These are phyloP conservation scores for Eustoma russellianum DNA, from an alignment of 257 asterid genomes.

Conservation along the genomic window DNA sequence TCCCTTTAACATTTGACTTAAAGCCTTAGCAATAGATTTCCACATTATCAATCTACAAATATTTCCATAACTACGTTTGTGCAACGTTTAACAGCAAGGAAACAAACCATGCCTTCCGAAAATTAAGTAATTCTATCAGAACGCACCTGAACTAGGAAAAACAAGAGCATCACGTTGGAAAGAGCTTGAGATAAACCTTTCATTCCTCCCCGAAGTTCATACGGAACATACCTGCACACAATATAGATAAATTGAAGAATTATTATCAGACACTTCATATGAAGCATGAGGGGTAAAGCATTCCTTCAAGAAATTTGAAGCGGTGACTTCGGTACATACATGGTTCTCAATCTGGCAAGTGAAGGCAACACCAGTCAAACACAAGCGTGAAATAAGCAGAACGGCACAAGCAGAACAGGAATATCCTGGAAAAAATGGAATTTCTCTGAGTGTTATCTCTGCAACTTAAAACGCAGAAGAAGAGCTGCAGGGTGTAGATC, in stretches of 20 bases:
- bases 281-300: not conserved
- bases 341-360: constrained; percentile 89
- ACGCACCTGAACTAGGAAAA: constrained; percentile 58
- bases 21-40: no score
- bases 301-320: not conserved
- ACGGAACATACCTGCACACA: constrained; percentile 69
- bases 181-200: constrained; percentile 67
- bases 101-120: no score
- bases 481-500: no score
- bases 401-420: constrained; percentile 54
- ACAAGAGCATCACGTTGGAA: constrained; percentile 50
- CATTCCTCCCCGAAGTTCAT: constrained; percentile 94
- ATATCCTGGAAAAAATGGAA: constrained; percentile 47
- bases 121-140: not conserved
- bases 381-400: constrained; percentile 69
- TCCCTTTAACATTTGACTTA: no score
- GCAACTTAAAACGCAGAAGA: constrained; percentile 5
- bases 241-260: constrained; percentile 9
- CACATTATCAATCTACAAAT: no score
- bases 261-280: not conserved
- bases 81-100: no score
- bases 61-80: no score
- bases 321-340: constrained; percentile 28
- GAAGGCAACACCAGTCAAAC: constrained; percentile 71
- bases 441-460: not conserved